Percentiles rank a stretch among this genome's conserved stretches.
Conservation (phyloP, 148 eudicot genomes). For the Rhododendron vialii region DNA sequence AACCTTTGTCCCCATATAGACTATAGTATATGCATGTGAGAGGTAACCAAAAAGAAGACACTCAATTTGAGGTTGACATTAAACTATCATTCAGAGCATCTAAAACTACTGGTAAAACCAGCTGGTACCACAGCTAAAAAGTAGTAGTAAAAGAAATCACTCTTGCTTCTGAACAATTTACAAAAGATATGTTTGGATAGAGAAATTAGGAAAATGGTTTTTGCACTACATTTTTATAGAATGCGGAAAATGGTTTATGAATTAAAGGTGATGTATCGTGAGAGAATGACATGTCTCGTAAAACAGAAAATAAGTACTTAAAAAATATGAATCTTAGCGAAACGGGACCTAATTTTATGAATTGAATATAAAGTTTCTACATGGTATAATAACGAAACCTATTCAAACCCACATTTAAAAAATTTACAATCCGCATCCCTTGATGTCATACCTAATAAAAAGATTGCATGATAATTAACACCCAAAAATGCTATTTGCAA, state of each 20-base stretch:
- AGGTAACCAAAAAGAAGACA: background rate
- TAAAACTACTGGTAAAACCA: background rate
- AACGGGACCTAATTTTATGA: too few species aligned
- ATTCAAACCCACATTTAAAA: background rate
- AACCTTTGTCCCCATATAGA: background rate
- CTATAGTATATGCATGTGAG: background rate
- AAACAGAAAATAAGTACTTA: too few species aligned
- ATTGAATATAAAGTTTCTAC: too few species aligned
- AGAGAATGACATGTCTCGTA: too few species aligned
- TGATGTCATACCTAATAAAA: background rate
- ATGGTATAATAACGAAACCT: background rate
- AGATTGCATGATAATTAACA: too few species aligned
- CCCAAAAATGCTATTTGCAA: background rate
- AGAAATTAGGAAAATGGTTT: background rate
- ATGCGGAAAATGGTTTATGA: too few species aligned
- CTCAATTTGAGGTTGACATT: background rate
- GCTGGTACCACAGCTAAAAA: background rate
- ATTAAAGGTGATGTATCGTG: too few species aligned
- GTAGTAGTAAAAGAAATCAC: background rate
- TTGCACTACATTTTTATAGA: background rate
- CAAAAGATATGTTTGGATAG: background rate
- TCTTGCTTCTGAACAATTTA: background rate
- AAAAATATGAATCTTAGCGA: too few species aligned
- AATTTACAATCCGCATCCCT: too few species aligned
- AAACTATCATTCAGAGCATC: background rate